Base-by-base conservation (phyloP, 352 stramenopile genomes). In the Phytophthora vignae region DNA sequence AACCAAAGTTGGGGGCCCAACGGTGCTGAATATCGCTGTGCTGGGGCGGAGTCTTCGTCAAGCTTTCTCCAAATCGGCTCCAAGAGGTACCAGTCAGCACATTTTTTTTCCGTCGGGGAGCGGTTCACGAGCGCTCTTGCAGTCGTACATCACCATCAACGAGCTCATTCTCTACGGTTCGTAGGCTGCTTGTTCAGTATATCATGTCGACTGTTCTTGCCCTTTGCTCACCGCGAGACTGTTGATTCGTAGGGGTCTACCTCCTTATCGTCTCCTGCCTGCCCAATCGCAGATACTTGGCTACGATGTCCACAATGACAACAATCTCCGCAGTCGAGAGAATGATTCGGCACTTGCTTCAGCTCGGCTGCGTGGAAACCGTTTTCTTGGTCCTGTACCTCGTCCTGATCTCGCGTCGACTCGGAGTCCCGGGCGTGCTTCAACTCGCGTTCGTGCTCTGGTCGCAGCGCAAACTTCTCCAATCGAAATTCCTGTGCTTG, bases 131-230 rank as follows among this genome's bases (percentile, higher is more conserved):
- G 29, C 5, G 29, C 29, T 82, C 5, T 52, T 78, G 2, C 53
- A 57, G 15, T 79, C 71, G 62, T n/a, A 73, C 68, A 49, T 55
- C 8, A 27, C 29, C 29, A 9, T 33, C 5, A 33, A 33, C 8
- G 29, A 55, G 7, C 22, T 77, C 40, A 17, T 53, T 0, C 74
- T 82, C 38, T 82, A 82, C 36, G 68, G 75, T 73, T 36, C 29
- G 56, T 68, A 19, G 1, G 44, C 3, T 53, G 25, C 25, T 10
- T 38, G 33, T 15, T 8, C 29, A 33, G 29, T 33, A 33, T 9
- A 9, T 10, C 6, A 8, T 2, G 9, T 33, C 29, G 29, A 33
- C 22, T 33, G 29, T 1, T 33, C 29, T 33, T 33, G 6, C 29
- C 29, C 6, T 9, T 33, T 9, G 6, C 8, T 8, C 29, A 33